Base-by-base conservation (phyloP, 495 filamentous ascomycete genomes). In the Amniculicola lignicola region DNA sequence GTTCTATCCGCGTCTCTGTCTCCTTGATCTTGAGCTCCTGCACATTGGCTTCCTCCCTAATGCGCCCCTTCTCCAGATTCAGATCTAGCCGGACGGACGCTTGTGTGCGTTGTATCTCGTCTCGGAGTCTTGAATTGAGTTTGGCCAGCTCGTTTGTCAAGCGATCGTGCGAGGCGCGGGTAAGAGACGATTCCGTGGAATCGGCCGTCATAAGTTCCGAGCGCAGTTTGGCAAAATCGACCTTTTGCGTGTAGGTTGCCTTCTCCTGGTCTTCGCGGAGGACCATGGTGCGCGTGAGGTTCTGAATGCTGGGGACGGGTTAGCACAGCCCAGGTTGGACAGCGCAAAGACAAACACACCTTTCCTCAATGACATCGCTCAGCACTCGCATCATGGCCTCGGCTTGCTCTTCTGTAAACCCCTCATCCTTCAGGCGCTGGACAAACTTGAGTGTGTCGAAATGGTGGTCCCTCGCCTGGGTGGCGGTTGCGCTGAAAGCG, bases 11-110 rank as follows among this genome's bases (percentile, higher is more conserved):
- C 40, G 90, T 95, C 72, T 99, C 93, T 15, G 94, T 97, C 78
- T 99, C 93, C 76, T 95, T 96, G 61, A 99, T 90, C 74, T 95
- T 95, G 74, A 99, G 79, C 73, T 97, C 93, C 75, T 97, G 93
- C 61, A 88, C 86, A 63, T 95, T 95, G 7, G 90, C 90, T 75
- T 99, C 93, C 71, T 99, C 93, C 48, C 94, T 81, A 57, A 99
- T 97, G 40, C 93, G 77, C 2, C 93, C 93, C 77, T 99, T 99
- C 65, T 99, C 93, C 12, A 99, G 72, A 70, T 97, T 99, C 49
- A 99, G 69, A 68, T 99, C 93, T 28, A 99, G 72, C 49, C 90
- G 79, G 22, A 97, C 90, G 35, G 83, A 88, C 0, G 90, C 91
- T 72, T 96, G 90, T 11, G 94, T 96, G 28, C 93, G 83, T 38